Evolutionary conservation across 495 filamentous ascomycete genomes (phyloP).

Genomic region (Aspergillus baeticus): DNA sequence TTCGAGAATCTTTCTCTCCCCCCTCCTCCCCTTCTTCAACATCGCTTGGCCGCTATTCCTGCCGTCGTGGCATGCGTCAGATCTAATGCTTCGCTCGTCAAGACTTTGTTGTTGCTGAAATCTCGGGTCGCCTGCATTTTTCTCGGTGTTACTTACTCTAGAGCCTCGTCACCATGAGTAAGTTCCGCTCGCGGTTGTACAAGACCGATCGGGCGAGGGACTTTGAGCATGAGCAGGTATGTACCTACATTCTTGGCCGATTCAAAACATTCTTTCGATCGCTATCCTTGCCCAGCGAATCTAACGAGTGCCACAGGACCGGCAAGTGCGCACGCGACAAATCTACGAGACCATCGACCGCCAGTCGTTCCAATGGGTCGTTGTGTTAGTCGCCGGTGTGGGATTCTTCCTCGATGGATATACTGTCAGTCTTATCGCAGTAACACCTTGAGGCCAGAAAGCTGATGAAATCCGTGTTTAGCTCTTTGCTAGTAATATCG

Average conservation of each 20-base stretch:
- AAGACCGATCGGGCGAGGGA: constrained; percentile 50
- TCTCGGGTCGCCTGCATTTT: not conserved
- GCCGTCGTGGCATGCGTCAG: constrained; percentile 7
- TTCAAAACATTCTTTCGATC: too few species aligned
- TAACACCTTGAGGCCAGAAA: not conserved
- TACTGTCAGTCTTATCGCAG: constrained; percentile 44
- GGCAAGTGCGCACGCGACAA: constrained; percentile 47
- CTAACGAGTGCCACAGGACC: constrained; percentile 29
- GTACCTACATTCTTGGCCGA: too few species aligned
- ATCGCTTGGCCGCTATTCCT: not conserved
- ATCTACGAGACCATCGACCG: constrained; percentile 51
- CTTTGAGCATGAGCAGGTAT: constrained; percentile 50
- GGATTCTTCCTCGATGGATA: constrained; percentile 72
- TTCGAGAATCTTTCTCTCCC: not conserved
- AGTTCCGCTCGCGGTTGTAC: constrained; percentile 41
- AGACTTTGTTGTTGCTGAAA: not conserved
- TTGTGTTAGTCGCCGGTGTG: constrained; percentile 59
- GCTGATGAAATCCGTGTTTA: constrained; percentile 12
- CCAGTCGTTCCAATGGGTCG: constrained; percentile 46
- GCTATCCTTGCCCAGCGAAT: too few species aligned
- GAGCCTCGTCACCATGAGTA: constrained; percentile 30
- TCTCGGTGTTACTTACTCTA: not conserved
- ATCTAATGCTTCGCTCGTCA: not conserved
- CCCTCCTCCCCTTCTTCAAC: not conserved
- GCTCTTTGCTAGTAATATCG: constrained; percentile 64